Base-by-base conservation (phyloP, 148 eudicot genomes). In the Chenopodium album region DNA sequence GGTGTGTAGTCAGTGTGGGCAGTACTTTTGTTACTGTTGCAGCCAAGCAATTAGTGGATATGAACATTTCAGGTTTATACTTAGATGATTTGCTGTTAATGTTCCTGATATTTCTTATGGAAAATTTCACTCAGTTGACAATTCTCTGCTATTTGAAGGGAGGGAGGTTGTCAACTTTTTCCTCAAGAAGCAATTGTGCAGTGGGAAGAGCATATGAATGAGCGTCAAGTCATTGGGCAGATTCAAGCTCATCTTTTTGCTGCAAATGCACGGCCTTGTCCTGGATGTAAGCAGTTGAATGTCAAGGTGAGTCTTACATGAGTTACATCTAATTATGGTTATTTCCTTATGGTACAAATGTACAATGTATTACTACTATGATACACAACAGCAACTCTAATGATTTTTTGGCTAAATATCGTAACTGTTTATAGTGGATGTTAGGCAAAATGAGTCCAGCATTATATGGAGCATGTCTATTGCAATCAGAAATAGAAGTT, bases 11-110 rank as follows among this genome's bases (percentile, higher is more conserved):
- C 88, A 91, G 68, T 96, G 98, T 86, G 95, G 93, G 52, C 76
- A 75, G 63, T 92, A 86, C 81, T 96, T 96, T 82, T 96, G 99
- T 85, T 96, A 94, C 78, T 90, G 88, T 47, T 96, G 99, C 82
- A 91, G 86, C 77, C 37, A 90, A 89, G 89, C 88, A 74, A 94
- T 95, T 34, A 85, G 77, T 65, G 98, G 97, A 84, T 94, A 96
- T 71, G 97, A 94, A 32, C 99, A 96, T 86, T 96, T 89, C 92
- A 88, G 95, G 99, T 94, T 77, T 69, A 80, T 89, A 23, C 1
- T 75, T 8, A n/a, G 71, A 71, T 71, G 23, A 41, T n/a, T 74
- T 32, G 34, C 22, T 74, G n/a, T 44, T 17, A 56, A 8, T 31
- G 56, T 29, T 7, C 46, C 9, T 48, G 50, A 19, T 31, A 28